Base-by-base conservation (phyloP, 164 flowering plant species). In the Magnolia kwangsiensis region DNA sequence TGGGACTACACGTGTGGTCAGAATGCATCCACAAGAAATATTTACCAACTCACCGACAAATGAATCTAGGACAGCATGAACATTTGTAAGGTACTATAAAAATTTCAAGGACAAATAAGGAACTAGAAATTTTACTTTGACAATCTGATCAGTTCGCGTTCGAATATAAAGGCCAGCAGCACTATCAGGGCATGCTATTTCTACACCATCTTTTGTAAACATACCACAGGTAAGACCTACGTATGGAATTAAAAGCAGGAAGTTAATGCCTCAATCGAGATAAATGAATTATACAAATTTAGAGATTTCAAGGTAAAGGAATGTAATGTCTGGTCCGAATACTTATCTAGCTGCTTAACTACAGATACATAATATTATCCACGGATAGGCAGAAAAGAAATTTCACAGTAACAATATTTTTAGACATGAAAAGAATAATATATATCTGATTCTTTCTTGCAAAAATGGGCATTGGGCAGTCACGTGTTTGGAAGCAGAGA, bases 141-240 rank as follows among this genome's bases (percentile, higher is more conserved):
- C 97, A 78, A 91, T 87, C 82, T 92, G 88, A 81, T 82, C 88
- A 72, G 81, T 76, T 74, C 96, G 85, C 71, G 96, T 91, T 85
- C 81, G 89, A 20, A 96, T 87, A 81, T 92, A 90, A 66, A 96
- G 96, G 71, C 99, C 98, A 75, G 98, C 96, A 74, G 89, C 85
- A 81, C 73, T 86, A 85, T 92, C 98, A 74, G 95, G 98, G 85
- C 96, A 90, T 74, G 92, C 84, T 81, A 90, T 66, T 87, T 91
- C 88, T 76, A 75, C 83, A 74, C 78, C 86, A 81, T 88, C 92
- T 83, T 84, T 90, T 72, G 73, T 84, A 84, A 88, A 96, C 86
- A 91, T 86, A 45, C 81, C 96, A 82, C 92, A 86, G n/a, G 99
- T 92, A 78, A 96, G 92, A 81, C 99, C 99, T 95, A 74, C 88